Evolutionary conservation across 805 yeast species (phyloP), one percentile per base, ranked within the genome.

Genomic region (Geotrichum ghanense): DNA sequence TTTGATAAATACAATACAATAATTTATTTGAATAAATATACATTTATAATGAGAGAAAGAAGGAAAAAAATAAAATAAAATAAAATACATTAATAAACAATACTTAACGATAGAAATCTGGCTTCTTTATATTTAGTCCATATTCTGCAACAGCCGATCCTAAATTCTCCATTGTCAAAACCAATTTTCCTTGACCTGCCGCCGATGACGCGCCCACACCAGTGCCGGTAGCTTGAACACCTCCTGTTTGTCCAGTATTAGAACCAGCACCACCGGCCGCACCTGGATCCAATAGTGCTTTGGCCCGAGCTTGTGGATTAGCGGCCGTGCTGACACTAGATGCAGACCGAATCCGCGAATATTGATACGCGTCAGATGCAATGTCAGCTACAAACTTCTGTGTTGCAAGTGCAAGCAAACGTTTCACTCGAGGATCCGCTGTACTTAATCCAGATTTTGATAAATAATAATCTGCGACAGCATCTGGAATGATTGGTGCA

Each of bases 281-380:
- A 12, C 19, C 37, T 5, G 37, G 37, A n/a, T 31, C 37, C 57
- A 77, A 67, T 46, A 86, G 69, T 25, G 86, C 90, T 55, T 86
- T 75, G 0, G 92, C 94, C 57, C 94, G 72, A 1, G 79, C 82
- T 60, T 85, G 95, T 5, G 95, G 95, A 58, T 86, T 86, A 41
- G 84, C 73, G 3, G 95, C 78, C 56, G 82, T 81, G 56, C 84
- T 80, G n/a, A 89, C 94, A 0, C 95, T 79, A 10, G 87, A 78
- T 3, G 85, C 71, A n/a, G 92, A 85, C 51, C 97, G 74, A 53
- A 92, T 92, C 50, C 97, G 71, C 6, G 95, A 84, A 60, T 87
- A 89, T 61, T 92, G 98, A 61, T 87, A 92, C 0, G 98, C 97
- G 60, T 92, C 97, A 14, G 88, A 86, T 1, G 98, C 96, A 24